Conservation (phyloP, 2,329 filamentous ascomycete species). For the Nigrograna mackinnonii region DNA sequence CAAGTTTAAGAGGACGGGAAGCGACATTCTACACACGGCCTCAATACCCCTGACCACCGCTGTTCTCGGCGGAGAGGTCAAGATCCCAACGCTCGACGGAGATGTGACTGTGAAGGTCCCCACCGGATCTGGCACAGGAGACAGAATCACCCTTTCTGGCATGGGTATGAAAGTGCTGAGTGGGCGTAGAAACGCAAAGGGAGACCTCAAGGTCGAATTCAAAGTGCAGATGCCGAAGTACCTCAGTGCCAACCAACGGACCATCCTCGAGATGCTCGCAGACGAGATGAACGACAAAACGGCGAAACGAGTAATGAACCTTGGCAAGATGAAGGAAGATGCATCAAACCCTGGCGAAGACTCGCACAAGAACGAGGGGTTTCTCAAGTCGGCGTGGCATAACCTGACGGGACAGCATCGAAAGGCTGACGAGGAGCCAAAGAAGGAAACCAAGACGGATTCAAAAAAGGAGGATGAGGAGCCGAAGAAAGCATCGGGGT, state of each 20-base stretch:
- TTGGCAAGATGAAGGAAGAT: slow-evolving; percentile 53
- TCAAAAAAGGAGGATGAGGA: slow-evolving; percentile 25
- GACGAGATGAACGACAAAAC: slow-evolving; percentile 94
- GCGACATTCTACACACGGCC: slow-evolving; percentile 91
- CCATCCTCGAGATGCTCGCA: slow-evolving; percentile 91
- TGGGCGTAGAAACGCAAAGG: slow-evolving; percentile 66
- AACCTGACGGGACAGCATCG: slow-evolving; percentile 76
- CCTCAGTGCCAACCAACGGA: slow-evolving; percentile 86
- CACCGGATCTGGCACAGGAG: slow-evolving; percentile 89
- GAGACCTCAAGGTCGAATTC: slow-evolving; percentile 93
- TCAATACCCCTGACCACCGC: slow-evolving; percentile 91
- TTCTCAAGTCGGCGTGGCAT: slow-evolving; percentile 92
- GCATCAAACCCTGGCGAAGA: slow-evolving; percentile 16
- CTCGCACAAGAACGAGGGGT: slow-evolving; percentile 78
- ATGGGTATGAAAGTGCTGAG: slow-evolving; percentile 91
- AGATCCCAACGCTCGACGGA: slow-evolving; percentile 86
- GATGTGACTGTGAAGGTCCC: slow-evolving; percentile 88
- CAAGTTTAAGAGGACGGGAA: slow-evolving; percentile 84
- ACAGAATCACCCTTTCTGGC: slow-evolving; percentile 83
- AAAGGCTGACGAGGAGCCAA: slow-evolving; percentile 15
- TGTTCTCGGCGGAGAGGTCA: slow-evolving; percentile 85
- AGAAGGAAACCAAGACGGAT: slow-evolving; percentile 38
- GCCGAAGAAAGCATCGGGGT: slow-evolving; percentile 39
- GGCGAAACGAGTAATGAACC: slow-evolving; percentile 90
- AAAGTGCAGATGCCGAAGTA: slow-evolving; percentile 95